Conservation (phyloP, 225 moss, liverwort and hornwort species). For the Physcomitrellopsis africana region DNA sequence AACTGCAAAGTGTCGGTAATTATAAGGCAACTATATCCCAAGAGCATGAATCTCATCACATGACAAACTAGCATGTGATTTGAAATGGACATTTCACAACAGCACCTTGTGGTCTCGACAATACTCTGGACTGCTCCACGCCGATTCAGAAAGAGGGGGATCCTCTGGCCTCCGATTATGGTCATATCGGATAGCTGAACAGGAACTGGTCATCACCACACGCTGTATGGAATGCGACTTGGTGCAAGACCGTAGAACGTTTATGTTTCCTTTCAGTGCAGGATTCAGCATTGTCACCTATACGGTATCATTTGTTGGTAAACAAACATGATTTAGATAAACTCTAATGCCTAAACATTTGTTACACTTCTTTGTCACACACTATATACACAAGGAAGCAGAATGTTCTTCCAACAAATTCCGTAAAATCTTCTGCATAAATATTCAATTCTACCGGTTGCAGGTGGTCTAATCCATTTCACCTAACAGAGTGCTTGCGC, state of each 20-base stretch:
- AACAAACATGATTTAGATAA: background rate
- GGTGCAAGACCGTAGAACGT: constrained; percentile 77
- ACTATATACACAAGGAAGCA: background rate
- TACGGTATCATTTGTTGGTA: constrained; percentile 1
- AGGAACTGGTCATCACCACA: constrained; percentile 89
- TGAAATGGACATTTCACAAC: background rate
- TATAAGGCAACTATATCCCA: background rate
- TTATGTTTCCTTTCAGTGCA: constrained; percentile 72
- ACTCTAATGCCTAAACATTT: constrained; percentile 10
- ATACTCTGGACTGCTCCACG: constrained; percentile 75
- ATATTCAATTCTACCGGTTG: no score
- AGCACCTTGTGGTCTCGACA: constrained; percentile 71
- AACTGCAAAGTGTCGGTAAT: background rate
- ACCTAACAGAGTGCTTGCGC: no score
- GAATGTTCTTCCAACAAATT: background rate
- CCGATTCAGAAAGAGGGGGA: constrained; percentile 64
- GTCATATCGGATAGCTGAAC: constrained; percentile 87
- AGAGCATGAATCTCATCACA: constrained; percentile 1
- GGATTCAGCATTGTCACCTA: constrained; percentile 80
- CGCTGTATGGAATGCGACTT: constrained; percentile 72
- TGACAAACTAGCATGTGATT: background rate
- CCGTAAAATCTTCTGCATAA: no score
- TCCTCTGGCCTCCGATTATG: constrained; percentile 52
- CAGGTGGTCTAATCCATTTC: no score
- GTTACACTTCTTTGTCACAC: background rate